These are phyloP conservation scores for Panaeolus papilionaceus DNA, from an alignment of 768 basidiomycete species.

Conservation along the genomic window DNA sequence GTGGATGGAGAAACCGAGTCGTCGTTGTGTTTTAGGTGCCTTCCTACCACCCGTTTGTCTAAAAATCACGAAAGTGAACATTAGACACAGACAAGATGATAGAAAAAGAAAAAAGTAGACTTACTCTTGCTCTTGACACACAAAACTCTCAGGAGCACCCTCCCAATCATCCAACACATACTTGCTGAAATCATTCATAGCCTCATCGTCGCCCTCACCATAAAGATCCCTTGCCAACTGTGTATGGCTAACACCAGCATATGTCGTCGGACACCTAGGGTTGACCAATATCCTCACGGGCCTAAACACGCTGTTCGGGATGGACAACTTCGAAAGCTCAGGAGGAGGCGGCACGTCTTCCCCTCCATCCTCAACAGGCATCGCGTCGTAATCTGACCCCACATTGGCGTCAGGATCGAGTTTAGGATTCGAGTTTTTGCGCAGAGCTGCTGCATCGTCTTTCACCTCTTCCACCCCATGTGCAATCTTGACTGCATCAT, in stretches of 20 bases:
- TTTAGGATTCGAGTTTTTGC: conserved; percentile 51
- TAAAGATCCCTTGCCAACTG: conserved; percentile 95
- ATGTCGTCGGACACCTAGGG: conserved; percentile 96
- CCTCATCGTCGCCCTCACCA: conserved; percentile 74
- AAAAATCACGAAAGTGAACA: neutral
- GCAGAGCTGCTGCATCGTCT: conserved; percentile 29
- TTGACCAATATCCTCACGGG: conserved; percentile 95
- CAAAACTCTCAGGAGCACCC: conserved; percentile 95
- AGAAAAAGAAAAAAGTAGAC: conserved; percentile 25
- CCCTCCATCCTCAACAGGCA: conserved; percentile 67
- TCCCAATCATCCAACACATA: conserved; percentile 96
- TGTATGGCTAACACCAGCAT: conserved; percentile 96
- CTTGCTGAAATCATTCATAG: conserved; percentile 57
- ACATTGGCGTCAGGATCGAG: conserved; percentile 79
- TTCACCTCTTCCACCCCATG: conserved; percentile 7
- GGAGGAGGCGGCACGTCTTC: conserved; percentile 44
- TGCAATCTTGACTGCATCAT: conserved; percentile 22
- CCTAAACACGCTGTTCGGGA: conserved; percentile 88
- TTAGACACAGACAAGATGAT: conserved; percentile 11
- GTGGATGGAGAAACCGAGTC: conserved; percentile 84
- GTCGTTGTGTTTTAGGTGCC: conserved; percentile 86
- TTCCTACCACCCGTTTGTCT: conserved; percentile 90
- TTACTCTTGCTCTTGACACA: conserved; percentile 94
- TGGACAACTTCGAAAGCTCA: conserved; percentile 52
- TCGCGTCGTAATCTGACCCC: conserved; percentile 89